Conservation (phyloP, 352 stramenopile species). For the Globisporangium cylindrosporum region DNA sequence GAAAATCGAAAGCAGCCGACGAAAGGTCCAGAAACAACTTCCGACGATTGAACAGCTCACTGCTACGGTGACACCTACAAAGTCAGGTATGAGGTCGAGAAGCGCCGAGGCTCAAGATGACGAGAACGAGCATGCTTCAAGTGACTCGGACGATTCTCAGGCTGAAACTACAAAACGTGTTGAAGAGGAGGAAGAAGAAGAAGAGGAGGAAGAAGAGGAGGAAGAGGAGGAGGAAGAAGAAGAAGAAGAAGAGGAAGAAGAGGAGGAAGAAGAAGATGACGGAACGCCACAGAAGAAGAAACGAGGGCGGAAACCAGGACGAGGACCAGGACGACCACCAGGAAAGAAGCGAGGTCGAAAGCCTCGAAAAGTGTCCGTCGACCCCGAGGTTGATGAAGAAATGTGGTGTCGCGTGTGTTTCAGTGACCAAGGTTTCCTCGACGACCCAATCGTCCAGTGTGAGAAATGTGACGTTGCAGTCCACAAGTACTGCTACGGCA, state of each 20-base stretch:
- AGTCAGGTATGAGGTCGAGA: background rate
- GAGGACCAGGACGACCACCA: background rate
- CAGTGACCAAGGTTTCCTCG: conserved; percentile 82
- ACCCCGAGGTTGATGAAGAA: conserved; percentile 72
- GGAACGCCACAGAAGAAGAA: conserved; percentile 29
- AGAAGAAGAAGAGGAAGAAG: conserved; percentile 31
- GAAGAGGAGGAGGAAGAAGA: conserved; percentile 46
- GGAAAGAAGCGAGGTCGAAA: conserved; percentile 32
- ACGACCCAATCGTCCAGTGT: conserved; percentile 87
- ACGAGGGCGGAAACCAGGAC: conserved; percentile 1
- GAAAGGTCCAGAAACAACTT: conserved; percentile 46
- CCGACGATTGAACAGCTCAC: conserved; percentile 13
- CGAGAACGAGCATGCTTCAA: conserved; percentile 34
- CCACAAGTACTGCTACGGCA: conserved; percentile 90
- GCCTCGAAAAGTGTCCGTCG: conserved; percentile 32
- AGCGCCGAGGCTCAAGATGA: conserved; percentile 13
- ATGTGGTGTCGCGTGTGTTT: conserved; percentile 90
- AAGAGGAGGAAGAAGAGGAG: conserved; percentile 45
- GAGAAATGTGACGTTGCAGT: conserved; percentile 82
- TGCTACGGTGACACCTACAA: conserved; percentile 20
- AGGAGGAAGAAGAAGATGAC: conserved; percentile 23
- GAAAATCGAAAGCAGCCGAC: conserved; percentile 38
- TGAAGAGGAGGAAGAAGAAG: conserved; percentile 28
- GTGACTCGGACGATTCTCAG: conserved; percentile 33
- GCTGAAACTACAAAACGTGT: conserved; percentile 27